These are phyloP conservation scores for Komagataella ulmi DNA, from an alignment of 805 yeast species.

Conservation along the genomic window DNA sequence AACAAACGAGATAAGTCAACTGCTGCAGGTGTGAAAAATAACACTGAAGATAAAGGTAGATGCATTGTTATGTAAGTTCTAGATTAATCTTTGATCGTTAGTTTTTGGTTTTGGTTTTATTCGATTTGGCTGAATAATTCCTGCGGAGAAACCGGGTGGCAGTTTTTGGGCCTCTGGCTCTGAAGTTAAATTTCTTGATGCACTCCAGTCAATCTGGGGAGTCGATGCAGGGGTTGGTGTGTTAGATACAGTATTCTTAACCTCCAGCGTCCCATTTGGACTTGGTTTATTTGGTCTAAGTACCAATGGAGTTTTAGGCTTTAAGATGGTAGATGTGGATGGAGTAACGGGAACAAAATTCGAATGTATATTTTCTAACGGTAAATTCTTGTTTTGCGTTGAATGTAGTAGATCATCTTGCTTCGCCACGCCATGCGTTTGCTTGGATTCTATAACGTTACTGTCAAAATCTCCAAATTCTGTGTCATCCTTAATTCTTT, in stretches of 20 bases:
- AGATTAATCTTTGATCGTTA: conserved; percentile 1
- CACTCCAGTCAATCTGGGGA: not conserved
- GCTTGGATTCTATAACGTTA: not conserved
- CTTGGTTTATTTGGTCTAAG: not conserved
- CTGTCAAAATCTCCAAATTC: conserved; percentile 6
- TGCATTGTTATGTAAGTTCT: not conserved
- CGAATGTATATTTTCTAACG: not conserved
- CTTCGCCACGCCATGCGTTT: not conserved
- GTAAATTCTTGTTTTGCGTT: not conserved
- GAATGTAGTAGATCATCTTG: not conserved
- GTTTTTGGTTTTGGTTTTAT: not conserved
- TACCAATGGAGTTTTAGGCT: not conserved
- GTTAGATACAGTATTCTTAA: not conserved
- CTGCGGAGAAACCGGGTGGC: conserved; percentile 1
- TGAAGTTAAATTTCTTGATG: not conserved
- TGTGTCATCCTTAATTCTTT: not conserved
- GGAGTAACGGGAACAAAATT: not conserved
- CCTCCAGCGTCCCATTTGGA: not conserved
- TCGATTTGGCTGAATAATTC: conserved; percentile 1
- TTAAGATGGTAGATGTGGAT: not conserved
- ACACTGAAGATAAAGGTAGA: not conserved
- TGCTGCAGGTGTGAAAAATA: not conserved
- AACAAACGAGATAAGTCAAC: not conserved
- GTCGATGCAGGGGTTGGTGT: not conserved
- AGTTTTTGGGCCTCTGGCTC: not conserved